Evolutionary conservation across 176 grass and related monocot genomes (phyloP).

Genomic region (Typha latifolia): DNA sequence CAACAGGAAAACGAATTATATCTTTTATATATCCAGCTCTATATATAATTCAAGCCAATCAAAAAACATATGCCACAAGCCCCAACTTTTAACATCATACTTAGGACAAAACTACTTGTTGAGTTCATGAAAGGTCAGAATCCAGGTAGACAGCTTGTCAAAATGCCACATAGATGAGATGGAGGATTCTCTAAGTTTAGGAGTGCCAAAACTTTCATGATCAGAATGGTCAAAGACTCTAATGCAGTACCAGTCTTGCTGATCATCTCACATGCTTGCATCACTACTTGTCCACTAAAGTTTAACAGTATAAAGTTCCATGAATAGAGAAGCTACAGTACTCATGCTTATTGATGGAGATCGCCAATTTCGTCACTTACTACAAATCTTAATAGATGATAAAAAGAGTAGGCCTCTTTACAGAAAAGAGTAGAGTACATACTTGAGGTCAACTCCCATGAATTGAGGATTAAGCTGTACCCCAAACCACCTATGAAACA

Average conservation of each 20-base stretch:
- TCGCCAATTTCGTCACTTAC: neutral
- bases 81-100: neutral
- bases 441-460: conserved; percentile 98
- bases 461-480: conserved; percentile 98
- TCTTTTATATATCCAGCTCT: too few relatives aligned
- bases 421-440: conserved; percentile 29
- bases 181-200: neutral
- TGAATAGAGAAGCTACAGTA: neutral
- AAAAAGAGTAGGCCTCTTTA: neutral
- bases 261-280: neutral
- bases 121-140: neutral
- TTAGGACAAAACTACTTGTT: neutral
- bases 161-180: neutral
- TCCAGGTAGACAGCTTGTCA: neutral
- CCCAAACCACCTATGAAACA: conserved; percentile 80
- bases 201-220: neutral
- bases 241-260: neutral
- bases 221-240: neutral
- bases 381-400: neutral
- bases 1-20: too few relatives aligned
- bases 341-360: too few relatives aligned
- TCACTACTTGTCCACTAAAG: neutral
- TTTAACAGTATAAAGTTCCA: neutral
- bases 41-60: too few relatives aligned
- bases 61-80: neutral